Evolutionary conservation across 106 monocot species (phyloP), one percentile per base, ranked within the genome.

Genomic region (Dioscorea zingiberensis): DNA sequence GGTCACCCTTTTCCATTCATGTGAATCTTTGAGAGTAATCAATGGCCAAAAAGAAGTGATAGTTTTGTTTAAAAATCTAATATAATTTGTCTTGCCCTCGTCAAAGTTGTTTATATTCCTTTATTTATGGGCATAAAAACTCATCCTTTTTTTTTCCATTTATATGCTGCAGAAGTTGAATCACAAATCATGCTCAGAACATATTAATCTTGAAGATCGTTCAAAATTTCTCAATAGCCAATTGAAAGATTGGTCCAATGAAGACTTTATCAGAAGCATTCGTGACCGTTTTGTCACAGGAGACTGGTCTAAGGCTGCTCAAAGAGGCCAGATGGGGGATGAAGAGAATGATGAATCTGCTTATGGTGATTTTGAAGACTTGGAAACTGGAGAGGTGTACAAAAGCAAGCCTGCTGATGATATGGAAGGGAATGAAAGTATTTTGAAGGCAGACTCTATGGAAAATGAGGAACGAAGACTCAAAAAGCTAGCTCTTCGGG

Each of bases 401-500:
- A 74, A 63, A 63, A 73, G 59, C 47, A 27, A 73, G 23, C n/a
- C 30, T 54, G 46, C 54, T 24, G 66, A 72, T 63, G 59, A 74
- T 73, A 47, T 11, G 54, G 65, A 63, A 59, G 56, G 54, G 13
- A 55, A 73, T 76, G 74, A 14, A 63, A 67, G 66, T 53, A 68
- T 25, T 49, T 14, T 19, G 23, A 38, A 57, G 22, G 47, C 8
- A 48, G 65, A 61, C 76, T 76, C 73, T 58, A 51, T 55, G 55
- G 86, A 75, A 74, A 66, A 26, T 32, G 88, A 86, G 64, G 85
- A 89, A 57, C 57, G 98, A 28, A 88, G 81, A 63, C 68, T 83
- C 23, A 98, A 98, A 68, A 98, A 98, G 69, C 86, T 98, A 61
- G 92, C 93, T 64, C 88, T 89, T 77, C 85, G 89, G 74, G 89